Conservation (phyloP, 179 eudicot genomes). For the Amaranthus tricolor region DNA sequence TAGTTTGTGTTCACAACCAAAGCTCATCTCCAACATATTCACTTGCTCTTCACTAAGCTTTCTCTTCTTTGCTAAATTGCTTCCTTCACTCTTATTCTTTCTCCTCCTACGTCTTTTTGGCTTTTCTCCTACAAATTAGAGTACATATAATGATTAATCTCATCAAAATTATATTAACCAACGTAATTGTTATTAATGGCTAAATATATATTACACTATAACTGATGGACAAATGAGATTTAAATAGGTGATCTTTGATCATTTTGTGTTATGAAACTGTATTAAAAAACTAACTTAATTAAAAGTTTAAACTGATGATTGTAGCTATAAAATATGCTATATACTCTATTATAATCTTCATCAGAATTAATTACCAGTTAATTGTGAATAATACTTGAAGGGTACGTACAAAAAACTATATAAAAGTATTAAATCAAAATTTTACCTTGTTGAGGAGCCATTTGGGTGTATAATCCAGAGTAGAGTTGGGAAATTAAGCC, state of each 20-base stretch:
- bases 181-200: too few species aligned
- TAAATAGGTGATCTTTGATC: too few species aligned
- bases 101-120: conserved; percentile 58
- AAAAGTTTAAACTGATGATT: too few species aligned
- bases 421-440: not conserved
- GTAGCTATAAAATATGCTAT: too few species aligned
- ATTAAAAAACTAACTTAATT: too few species aligned
- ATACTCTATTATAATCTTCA: too few species aligned
- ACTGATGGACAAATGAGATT: too few species aligned
- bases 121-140: conserved; percentile 12
- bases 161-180: not conserved
- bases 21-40: conserved; percentile 56
- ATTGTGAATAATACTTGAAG: not conserved
- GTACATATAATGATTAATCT: not conserved
- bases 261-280: too few species aligned
- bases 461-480: conserved; percentile 45
- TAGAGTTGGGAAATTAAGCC: conserved; percentile 48
- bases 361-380: not conserved
- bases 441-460: conserved; percentile 52
- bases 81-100: conserved; percentile 47
- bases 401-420: too few species aligned
- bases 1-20: conserved; percentile 72
- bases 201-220: too few species aligned
- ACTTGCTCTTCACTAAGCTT: conserved; percentile 79
- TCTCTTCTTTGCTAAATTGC: conserved; percentile 52